These are phyloP conservation scores for Cryptococcus deneoformans DNA, from an alignment of 1,284 basidiomycete species.

Conservation along the genomic window DNA sequence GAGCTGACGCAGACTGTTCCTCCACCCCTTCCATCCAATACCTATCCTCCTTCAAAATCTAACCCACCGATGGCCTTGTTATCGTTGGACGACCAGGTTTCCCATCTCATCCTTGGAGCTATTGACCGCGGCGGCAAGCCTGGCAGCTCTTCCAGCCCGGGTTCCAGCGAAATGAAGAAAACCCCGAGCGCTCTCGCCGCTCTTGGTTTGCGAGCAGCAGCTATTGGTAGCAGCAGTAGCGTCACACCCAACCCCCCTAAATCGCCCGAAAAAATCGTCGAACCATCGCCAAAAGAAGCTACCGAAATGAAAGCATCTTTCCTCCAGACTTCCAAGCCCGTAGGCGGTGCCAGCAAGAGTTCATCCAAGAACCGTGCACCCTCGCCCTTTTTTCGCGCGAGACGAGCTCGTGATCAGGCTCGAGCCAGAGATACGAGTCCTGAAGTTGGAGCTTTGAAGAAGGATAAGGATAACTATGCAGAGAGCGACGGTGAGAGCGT, in stretches of 20 bases:
- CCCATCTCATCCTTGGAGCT: conserved; percentile 37
- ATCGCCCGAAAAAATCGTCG: conserved; percentile 5
- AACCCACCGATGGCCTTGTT: not conserved
- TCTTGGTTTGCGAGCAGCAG: conserved; percentile 33
- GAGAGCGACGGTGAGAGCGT: conserved; percentile 57
- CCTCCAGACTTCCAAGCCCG: conserved; percentile 33
- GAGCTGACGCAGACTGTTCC: conserved; percentile 7
- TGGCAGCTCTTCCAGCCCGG: conserved; percentile 6
- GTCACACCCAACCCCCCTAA: conserved; percentile 8
- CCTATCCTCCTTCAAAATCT: not conserved
- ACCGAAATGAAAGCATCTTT: conserved; percentile 13
- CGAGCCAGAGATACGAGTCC: conserved; percentile 63
- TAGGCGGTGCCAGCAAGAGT: conserved; percentile 14
- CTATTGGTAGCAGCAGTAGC: conserved; percentile 17
- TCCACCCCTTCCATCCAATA: conserved; percentile 8
- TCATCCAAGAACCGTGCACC: conserved; percentile 29
- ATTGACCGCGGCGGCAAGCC: conserved; percentile 21
- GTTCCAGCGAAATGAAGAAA: conserved; percentile 12
- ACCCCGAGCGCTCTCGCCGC: conserved; percentile 37
- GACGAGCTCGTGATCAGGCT: conserved; percentile 39
- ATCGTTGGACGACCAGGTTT: conserved; percentile 17
- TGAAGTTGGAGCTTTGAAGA: conserved; percentile 63
- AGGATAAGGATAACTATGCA: conserved; percentile 64
- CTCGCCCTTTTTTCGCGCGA: conserved; percentile 47
- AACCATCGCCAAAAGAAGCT: not conserved